Evolutionary conservation across 148 eudicot species (phyloP).

Genomic region (Silene latifolia): DNA sequence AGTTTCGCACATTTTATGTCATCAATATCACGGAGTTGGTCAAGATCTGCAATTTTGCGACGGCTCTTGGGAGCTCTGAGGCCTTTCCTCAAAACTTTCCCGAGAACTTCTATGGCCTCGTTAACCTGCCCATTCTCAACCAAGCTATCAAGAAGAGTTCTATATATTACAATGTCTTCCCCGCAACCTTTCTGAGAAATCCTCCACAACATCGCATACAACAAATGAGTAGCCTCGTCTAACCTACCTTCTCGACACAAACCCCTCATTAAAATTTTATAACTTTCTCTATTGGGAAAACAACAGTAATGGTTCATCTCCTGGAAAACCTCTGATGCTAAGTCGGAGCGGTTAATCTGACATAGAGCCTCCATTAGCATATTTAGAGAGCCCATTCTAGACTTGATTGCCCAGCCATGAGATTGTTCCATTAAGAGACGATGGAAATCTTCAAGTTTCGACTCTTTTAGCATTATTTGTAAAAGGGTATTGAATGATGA

Average conservation of each 20-base stretch:
- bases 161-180: constrained; percentile 69
- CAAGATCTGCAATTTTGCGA: constrained; percentile 44
- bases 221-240: constrained; percentile 72
- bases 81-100: constrained; percentile 72
- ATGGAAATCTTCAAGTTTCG: constrained; percentile 48
- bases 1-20: constrained; percentile 44
- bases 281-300: constrained; percentile 66
- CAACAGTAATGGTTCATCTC: constrained; percentile 65
- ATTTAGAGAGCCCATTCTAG: constrained; percentile 56
- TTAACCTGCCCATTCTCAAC: constrained; percentile 56
- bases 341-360: constrained; percentile 53
- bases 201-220: constrained; percentile 88
- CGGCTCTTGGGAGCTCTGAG: constrained; percentile 61
- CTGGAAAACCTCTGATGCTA: constrained; percentile 67
- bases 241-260: constrained; percentile 67
- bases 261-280: constrained; percentile 73
- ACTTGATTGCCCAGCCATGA: constrained; percentile 69
- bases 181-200: constrained; percentile 87
- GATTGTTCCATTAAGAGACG: constrained; percentile 54
- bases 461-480: constrained; percentile 60
- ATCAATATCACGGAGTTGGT: constrained; percentile 32
- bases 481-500: constrained; percentile 68
- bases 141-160: constrained; percentile 61
- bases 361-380: constrained; percentile 69
- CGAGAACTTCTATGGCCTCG: constrained; percentile 67